Conservation (phyloP, 2,329 filamentous ascomycete genomes). For the Bipolaris victoriae region DNA sequence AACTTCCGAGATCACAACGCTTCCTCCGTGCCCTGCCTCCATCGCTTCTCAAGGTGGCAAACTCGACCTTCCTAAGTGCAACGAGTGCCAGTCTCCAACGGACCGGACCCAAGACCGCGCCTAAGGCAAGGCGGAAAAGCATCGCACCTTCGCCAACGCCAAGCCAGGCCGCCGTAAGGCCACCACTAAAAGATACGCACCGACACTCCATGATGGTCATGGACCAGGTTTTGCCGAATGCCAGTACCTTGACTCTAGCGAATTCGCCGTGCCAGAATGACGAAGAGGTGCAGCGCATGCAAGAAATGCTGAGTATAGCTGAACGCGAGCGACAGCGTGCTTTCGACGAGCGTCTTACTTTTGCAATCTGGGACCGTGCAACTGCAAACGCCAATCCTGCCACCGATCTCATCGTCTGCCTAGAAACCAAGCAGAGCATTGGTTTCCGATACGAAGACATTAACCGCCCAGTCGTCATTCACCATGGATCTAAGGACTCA, state of each 20-base stretch:
- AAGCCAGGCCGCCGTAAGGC: slow-evolving; percentile 15
- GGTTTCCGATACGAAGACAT: slow-evolving; percentile 98
- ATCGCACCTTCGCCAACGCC: slow-evolving; percentile 27
- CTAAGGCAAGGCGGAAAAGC: slow-evolving; percentile 44
- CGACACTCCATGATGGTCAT: slow-evolving; percentile 58
- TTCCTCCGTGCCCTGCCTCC: slow-evolving; percentile 90
- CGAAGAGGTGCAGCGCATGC: slow-evolving; percentile 36
- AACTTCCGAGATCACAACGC: slow-evolving; percentile 88
- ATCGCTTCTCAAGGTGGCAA: slow-evolving; percentile 89
- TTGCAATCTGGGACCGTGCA: slow-evolving; percentile 92
- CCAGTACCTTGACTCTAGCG: slow-evolving; percentile 41
- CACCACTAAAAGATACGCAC: slow-evolving; percentile 43
- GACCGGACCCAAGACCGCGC: slow-evolving; percentile 60
- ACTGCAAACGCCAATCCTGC: slow-evolving; percentile 92
- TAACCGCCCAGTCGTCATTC: slow-evolving; percentile 86
- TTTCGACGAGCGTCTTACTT: slow-evolving; percentile 86
- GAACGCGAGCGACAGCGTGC: slow-evolving; percentile 74
- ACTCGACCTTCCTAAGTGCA: slow-evolving; percentile 92
- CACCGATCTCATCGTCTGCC: slow-evolving; percentile 87
- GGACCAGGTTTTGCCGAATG: slow-evolving; percentile 55
- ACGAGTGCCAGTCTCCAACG: slow-evolving; percentile 78
- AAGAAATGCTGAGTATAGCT: slow-evolving; percentile 65
- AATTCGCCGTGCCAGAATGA: slow-evolving; percentile 42
- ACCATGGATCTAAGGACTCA: slow-evolving; percentile 89
- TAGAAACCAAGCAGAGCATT: slow-evolving; percentile 88